phyloP scores from a whole-genome alignment of 768 basidiomycete genomes.

The Collybia nuda region DNA sequence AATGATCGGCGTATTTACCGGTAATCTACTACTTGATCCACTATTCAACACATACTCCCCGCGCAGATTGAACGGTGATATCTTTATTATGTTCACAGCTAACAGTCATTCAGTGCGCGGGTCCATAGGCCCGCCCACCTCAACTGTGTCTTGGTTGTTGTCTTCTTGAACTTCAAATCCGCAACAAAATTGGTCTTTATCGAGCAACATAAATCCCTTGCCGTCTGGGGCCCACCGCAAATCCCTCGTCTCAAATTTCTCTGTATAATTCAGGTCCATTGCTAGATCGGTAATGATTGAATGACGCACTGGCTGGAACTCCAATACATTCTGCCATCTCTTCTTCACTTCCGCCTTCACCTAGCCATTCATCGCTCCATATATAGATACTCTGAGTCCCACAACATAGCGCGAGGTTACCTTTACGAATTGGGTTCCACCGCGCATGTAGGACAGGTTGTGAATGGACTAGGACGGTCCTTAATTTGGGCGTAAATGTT shows the following conservation, averaged over 20 bases:
- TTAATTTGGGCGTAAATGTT: slow-evolving; percentile 57
- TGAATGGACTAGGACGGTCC: slow-evolving; percentile 66
- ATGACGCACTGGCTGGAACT: slow-evolving; percentile 76
- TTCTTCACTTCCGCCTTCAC: slow-evolving; percentile 52
- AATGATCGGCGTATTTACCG: too few species aligned
- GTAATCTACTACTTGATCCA: too few species aligned
- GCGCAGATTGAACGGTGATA: too few species aligned
- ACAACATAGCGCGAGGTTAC: slow-evolving; percentile 66
- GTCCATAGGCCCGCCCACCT: too few species aligned
- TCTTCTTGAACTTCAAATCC: slow-evolving; percentile 77
- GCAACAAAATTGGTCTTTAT: slow-evolving; percentile 82
- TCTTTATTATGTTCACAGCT: too few species aligned
- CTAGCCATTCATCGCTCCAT: slow-evolving; percentile 85
- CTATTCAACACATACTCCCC: too few species aligned
- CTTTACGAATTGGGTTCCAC: slow-evolving; percentile 88
- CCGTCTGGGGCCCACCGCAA: slow-evolving; percentile 86
- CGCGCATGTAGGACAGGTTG: slow-evolving; percentile 61
- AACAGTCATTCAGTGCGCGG: too few species aligned
- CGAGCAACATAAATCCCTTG: slow-evolving; percentile 72
- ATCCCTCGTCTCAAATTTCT: slow-evolving; percentile 70
- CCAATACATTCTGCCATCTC: slow-evolving; percentile 92
- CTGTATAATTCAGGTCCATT: slow-evolving; percentile 30
- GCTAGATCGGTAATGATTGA: slow-evolving; percentile 12
- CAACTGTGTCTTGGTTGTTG: slow-evolving; percentile 12
- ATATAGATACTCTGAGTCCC: slow-evolving; percentile 66